These are phyloP conservation scores for Aspergillus panamensis DNA, from an alignment of 495 filamentous ascomycete species.

Conservation along the genomic window DNA sequence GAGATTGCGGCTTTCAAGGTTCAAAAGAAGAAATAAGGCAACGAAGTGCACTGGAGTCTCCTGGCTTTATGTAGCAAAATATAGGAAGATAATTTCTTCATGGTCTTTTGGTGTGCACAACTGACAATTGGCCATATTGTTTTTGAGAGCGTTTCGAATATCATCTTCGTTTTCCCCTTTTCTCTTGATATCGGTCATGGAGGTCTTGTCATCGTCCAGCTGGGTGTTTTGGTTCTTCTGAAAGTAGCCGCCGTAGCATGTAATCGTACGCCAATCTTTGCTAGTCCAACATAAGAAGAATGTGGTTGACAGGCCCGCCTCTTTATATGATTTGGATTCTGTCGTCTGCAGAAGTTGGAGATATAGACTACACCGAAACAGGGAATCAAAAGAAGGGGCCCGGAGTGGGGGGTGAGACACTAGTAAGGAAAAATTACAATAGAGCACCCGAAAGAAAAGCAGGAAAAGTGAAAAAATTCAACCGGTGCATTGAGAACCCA, in stretches of 20 bases:
- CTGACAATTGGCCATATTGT: neutral
- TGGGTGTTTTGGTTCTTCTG: too few relatives aligned
- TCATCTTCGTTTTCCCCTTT: too few relatives aligned
- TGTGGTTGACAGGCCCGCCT: neutral
- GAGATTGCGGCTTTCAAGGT: slow-evolving; percentile 50
- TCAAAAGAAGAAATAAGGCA: slow-evolving; percentile 26
- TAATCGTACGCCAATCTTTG: neutral
- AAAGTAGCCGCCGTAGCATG: neutral
- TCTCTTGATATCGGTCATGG: too few relatives aligned
- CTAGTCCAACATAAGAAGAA: neutral
- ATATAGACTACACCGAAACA: slow-evolving; percentile 3
- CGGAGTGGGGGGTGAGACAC: slow-evolving; percentile 4
- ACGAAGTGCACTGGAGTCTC: neutral
- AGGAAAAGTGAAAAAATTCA: neutral
- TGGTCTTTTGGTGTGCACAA: neutral
- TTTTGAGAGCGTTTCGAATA: neutral
- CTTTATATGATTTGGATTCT: neutral
- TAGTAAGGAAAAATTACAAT: neutral
- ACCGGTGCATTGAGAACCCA: neutral
- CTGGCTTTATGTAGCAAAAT: neutral
- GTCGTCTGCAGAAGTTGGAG: neutral
- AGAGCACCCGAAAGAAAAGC: neutral
- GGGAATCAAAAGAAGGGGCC: slow-evolving; percentile 2
- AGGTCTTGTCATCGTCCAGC: too few relatives aligned
- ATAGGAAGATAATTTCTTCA: neutral